Evolutionary conservation across 805 yeast species (phyloP), one percentile per base, ranked within the genome.

Genomic region (Pichia membranifaciens): DNA sequence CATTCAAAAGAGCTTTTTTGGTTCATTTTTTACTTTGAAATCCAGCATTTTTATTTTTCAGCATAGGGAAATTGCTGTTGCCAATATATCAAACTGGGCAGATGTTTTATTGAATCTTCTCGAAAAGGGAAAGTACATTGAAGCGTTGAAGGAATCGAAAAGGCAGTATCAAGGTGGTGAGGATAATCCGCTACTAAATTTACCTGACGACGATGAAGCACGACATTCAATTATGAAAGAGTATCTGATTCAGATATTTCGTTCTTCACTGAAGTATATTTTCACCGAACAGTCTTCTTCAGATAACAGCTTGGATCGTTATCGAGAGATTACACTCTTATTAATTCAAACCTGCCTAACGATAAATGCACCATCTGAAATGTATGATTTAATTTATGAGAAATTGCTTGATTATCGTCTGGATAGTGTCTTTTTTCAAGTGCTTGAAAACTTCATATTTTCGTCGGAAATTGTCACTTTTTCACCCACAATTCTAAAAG

Each of bases 51-150:
- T 80, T 54, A 47, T 79, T 1, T 54, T 82, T 43, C 84, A 84
- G 0, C 66, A 69, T 36, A 72, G 73, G 45, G 81, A 77, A 48
- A 57, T 79, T 38, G 66, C 66, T 5, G 71, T 81, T 2, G 95
- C 90, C 0, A 69, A 78, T 21, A 62, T 79, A 15, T 68, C 79
- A 2, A 79, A 74, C 54, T 87, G 89, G 96, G 87, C 83, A 0
- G 90, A 84, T 53, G 67, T 71, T 23, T 61, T 86, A 1, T 60
- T 76, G 48, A 68, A 64, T 6, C 58, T 76, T 12, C 67, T 87
- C 41, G 67, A 75, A 10, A 54, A 64, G 2, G 78, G 75, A 1
- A 60, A 74, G 20, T 82, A 80, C 46, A 60, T 75, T 5, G 66
- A 61, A 2, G 90, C 95, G 0, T 68, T 87, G n/a, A 62, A 67